Conservation (phyloP, 2,329 filamentous ascomycete species). For the Fusarium transvaalense region DNA sequence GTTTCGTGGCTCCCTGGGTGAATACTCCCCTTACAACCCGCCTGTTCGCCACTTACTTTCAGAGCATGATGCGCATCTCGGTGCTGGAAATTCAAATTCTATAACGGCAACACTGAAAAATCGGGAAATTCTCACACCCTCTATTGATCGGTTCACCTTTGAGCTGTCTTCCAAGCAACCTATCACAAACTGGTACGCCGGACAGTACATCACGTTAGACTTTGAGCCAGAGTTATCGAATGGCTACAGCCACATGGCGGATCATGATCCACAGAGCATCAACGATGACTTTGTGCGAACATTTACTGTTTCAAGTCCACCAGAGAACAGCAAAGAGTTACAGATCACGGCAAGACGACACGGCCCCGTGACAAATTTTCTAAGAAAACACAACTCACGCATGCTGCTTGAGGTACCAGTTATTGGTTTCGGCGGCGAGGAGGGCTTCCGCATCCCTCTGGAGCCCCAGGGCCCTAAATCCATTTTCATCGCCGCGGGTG, state of each 20-base stretch:
- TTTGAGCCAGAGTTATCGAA: conserved; percentile 76
- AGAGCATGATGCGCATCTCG: conserved; percentile 60
- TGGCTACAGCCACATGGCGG: conserved; percentile 86
- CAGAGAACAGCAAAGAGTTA: conserved; percentile 62
- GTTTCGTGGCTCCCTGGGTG: conserved; percentile 71
- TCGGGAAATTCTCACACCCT: conserved; percentile 73
- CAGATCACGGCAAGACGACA: conserved; percentile 80
- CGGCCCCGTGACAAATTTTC: conserved; percentile 74
- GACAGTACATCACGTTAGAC: conserved; percentile 83
- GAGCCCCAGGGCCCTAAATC: conserved; percentile 46
- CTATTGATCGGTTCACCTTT: conserved; percentile 73
- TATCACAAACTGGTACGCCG: conserved; percentile 68
- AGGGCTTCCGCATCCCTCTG: conserved; percentile 57
- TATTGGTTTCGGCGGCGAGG: conserved; percentile 78
- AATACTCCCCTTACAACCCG: conserved; percentile 84
- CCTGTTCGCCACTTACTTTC: conserved; percentile 72
- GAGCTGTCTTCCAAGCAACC: conserved; percentile 45
- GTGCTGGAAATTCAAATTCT: conserved; percentile 2
- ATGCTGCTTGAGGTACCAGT: conserved; percentile 73
- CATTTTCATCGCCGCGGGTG: conserved; percentile 80
- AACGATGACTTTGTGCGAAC: conserved; percentile 89
- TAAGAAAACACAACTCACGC: conserved; percentile 69
- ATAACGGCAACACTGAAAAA: conserved; percentile 67
- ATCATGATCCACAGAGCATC: conserved; percentile 81
- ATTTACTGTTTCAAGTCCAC: conserved; percentile 80